phyloP scores from a whole-genome alignment of 768 basidiomycete species.

The Rossbeevera mucosa region DNA sequence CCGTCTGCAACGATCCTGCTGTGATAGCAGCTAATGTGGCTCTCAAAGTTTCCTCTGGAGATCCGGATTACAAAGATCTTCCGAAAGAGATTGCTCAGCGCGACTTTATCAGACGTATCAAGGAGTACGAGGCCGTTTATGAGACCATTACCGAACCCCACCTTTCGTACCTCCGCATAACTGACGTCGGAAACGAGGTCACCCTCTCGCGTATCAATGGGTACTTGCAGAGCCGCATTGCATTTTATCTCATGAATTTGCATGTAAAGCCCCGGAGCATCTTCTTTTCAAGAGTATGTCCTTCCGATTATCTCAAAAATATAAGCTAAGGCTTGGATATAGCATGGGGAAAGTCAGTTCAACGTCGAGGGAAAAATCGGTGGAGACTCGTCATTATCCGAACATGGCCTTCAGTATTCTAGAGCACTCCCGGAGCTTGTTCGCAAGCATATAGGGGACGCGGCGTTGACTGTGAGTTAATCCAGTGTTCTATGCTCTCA shows the following conservation, averaged over 20 bases:
- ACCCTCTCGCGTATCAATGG: slow-evolving; percentile 85
- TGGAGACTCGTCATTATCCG: slow-evolving; percentile 88
- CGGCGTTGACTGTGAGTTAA: slow-evolving; percentile 66
- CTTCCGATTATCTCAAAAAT: background rate
- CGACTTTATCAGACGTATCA: slow-evolving; percentile 90
- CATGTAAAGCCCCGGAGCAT: slow-evolving; percentile 96
- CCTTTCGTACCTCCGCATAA: slow-evolving; percentile 86
- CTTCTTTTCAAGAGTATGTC: slow-evolving; percentile 87
- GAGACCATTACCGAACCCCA: slow-evolving; percentile 91
- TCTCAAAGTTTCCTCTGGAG: slow-evolving; percentile 91
- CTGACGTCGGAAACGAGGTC: slow-evolving; percentile 89
- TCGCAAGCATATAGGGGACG: slow-evolving; percentile 86
- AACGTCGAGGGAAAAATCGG: slow-evolving; percentile 97
- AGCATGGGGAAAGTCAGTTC: slow-evolving; percentile 98
- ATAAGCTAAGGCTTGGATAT: slow-evolving; percentile 8
- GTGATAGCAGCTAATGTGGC: slow-evolving; percentile 95
- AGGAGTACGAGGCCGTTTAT: slow-evolving; percentile 91
- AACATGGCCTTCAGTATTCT: slow-evolving; percentile 81
- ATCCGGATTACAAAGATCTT: slow-evolving; percentile 95
- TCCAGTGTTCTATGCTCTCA: background rate
- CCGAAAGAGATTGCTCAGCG: slow-evolving; percentile 78
- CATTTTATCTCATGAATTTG: slow-evolving; percentile 97
- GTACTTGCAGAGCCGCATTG: slow-evolving; percentile 94
- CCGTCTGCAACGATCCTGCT: slow-evolving; percentile 87
- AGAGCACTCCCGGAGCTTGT: slow-evolving; percentile 81